Conservation (phyloP, 805 yeast species). For the Wickerhamomyces kurtzmanii region DNA sequence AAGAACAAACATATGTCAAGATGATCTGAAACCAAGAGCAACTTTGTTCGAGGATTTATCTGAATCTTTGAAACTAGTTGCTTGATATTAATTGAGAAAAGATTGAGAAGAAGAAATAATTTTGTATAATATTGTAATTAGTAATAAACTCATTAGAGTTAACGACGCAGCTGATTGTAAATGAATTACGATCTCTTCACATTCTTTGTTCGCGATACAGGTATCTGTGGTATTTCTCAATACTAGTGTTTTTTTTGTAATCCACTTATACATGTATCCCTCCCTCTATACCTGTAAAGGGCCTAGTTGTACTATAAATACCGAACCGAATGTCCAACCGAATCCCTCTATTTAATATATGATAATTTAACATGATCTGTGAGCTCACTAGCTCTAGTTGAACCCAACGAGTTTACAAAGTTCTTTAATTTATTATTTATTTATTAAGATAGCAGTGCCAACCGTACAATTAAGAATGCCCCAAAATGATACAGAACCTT, state of each 20-base stretch:
- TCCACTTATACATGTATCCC: too few species aligned
- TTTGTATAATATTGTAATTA: too few species aligned
- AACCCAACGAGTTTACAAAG: not conserved
- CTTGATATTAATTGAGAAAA: too few species aligned
- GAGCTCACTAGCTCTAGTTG: not conserved
- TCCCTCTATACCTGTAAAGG: too few species aligned
- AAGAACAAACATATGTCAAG: constrained; percentile 33
- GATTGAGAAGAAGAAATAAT: too few species aligned
- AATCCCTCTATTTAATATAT: not conserved
- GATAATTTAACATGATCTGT: not conserved
- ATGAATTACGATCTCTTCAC: not conserved
- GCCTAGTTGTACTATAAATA: too few species aligned
- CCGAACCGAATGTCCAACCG: too few species aligned
- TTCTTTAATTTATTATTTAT: not conserved
- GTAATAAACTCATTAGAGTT: not conserved
- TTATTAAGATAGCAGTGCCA: not conserved
- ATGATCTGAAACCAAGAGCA: constrained; percentile 32
- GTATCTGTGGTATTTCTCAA: not conserved
- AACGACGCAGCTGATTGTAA: not conserved
- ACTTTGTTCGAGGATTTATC: constrained; percentile 35
- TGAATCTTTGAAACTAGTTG: constrained; percentile 1
- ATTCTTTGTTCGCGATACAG: not conserved
- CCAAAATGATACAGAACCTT: not conserved
- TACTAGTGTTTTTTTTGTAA: too few species aligned
- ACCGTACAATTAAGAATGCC: too few species aligned